Base-by-base conservation (phyloP, 768 basidiomycete species). In the Guyanaporus albipodus region DNA sequence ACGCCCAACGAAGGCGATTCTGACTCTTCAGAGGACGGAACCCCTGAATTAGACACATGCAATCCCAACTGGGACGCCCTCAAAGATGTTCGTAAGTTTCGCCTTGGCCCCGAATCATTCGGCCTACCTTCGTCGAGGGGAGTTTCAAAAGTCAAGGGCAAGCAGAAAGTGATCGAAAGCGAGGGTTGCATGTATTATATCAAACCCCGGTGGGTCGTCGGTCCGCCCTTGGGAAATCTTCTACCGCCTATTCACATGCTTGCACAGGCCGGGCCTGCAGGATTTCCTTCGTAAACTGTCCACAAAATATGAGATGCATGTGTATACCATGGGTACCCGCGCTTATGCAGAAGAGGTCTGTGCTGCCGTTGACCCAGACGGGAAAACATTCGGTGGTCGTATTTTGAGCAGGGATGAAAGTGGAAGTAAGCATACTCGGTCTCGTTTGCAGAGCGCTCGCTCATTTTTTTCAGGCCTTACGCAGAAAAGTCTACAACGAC, bases 271-370 rank as follows among this genome's bases (percentile, higher is more conserved):
- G 8, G 90, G 91, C n/a, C 79, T 92, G 70, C 70, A 74, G 45
- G 75, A 80, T 38, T 98, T 99, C 66, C 73, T 99, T 42, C 70
- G 71, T 50, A 73, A 75, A 36, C 78, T 87, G 54, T 77, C 87
- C 28, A 70, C 73, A 40, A 83, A 87, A 60, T 99, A 95, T 67
- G 94, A 98, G 70, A 92, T 98, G 92, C 96, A 98, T 65, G 94
- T 99, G 38, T 99, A 99, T 68, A 99, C 95, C 19, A 98, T 98
- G 94, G 96, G 96, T 44, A 97, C 95, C 21, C 83, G 96, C 36
- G 86, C 91, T 36, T 99, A 98, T 67, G 96, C 96, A 29, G 89
- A 93, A 67, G 80, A 92, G 65, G 95, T 98, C 17, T 96, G 93
- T 66, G 80, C 85, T 38, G 86, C 91, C 22, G 91, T 99, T 60